Conservation (phyloP, 345 rosid genomes). For the Salix arbutifolia region DNA sequence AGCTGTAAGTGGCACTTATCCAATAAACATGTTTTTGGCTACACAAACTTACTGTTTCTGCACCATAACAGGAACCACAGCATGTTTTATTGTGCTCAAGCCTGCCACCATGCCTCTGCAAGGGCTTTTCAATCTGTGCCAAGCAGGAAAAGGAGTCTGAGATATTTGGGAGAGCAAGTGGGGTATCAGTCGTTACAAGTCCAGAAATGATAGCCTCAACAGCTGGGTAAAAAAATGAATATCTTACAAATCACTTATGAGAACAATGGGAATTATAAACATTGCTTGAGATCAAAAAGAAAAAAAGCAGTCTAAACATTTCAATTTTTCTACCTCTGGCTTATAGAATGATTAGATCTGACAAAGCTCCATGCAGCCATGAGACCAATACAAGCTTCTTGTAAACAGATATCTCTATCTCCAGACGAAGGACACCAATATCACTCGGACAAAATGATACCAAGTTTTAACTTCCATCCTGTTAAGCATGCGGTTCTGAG, state of each 20-base stretch:
- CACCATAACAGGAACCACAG: slow-evolving; percentile 94
- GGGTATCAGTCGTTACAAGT: not conserved
- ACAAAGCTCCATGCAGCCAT: not conserved
- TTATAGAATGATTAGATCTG: not conserved
- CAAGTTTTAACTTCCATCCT: not conserved
- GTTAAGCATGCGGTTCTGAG: not conserved
- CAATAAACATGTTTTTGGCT: not conserved
- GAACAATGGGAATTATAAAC: not conserved
- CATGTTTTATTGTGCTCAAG: slow-evolving; percentile 93
- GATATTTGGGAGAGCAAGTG: not conserved
- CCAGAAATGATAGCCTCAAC: not conserved
- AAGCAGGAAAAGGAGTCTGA: slow-evolving; percentile 19
- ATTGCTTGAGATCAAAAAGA: not conserved
- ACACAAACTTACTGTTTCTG: slow-evolving; percentile 58
- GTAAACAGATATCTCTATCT: not conserved
- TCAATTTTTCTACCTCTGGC: not conserved
- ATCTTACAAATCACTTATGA: not conserved
- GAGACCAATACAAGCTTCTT: not conserved
- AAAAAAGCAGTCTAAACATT: not conserved
- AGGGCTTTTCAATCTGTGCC: slow-evolving; percentile 76
- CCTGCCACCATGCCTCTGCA: slow-evolving; percentile 97
- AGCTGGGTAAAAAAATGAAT: not conserved
- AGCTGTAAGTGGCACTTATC: not conserved
- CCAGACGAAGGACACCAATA: not conserved
- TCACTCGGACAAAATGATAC: not conserved